Base-by-base conservation (phyloP, 129 eudicot genomes). In the Lactuca saligna region DNA sequence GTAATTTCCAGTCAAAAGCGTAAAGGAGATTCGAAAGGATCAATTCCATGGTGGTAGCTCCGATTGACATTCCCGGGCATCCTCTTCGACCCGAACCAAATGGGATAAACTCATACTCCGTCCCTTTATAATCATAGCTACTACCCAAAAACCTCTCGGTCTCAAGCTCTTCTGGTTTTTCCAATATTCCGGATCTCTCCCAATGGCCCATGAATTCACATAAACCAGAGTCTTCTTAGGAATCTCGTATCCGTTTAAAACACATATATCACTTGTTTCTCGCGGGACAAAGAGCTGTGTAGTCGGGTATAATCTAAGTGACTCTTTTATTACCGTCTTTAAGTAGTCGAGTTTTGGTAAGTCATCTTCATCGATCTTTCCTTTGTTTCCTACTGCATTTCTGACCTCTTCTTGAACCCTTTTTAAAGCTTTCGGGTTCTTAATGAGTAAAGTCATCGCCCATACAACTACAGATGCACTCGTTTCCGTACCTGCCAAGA, bases 381-480 rank as follows among this genome's bases (percentile, higher is more conserved):
- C 79, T 63, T 79, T 79, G 4, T 39, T 63, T 8, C 80, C 81
- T 5, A 66, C 53, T 8, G 50, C 12, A 12, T 49, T 63, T 54
- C 80, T 72, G 2, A 83, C 44, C 64, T 83, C 88, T 66, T 72
- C 61, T 83, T 83, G 84, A 54, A 12, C 84, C 66, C 63, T 79
- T 7, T 68, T 68, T 70, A 76, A 68, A 5, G 54, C 65, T 39
- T 16, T 31, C 2, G 78, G 84, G 58, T 75, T 58, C 68, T 65
- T 74, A 8, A 82, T 70, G 12, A 82, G 65, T n/a, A n/a, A 39
- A 15, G 78, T 70, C 83, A 82, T 78, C 6, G 83, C 56, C 87
- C 87, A 82, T n/a, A 74, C 69, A 5, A 79, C 16, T 6, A 33
- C 63, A 1, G 78, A 71, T 14, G 87, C 78, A 42, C 63, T 75